A percentile compares a stretch with the other conserved stretches of the same genome.
These are phyloP conservation scores for Boletus subluridellus DNA, from an alignment of 1,284 basidiomycete species.

Conservation along the genomic window DNA sequence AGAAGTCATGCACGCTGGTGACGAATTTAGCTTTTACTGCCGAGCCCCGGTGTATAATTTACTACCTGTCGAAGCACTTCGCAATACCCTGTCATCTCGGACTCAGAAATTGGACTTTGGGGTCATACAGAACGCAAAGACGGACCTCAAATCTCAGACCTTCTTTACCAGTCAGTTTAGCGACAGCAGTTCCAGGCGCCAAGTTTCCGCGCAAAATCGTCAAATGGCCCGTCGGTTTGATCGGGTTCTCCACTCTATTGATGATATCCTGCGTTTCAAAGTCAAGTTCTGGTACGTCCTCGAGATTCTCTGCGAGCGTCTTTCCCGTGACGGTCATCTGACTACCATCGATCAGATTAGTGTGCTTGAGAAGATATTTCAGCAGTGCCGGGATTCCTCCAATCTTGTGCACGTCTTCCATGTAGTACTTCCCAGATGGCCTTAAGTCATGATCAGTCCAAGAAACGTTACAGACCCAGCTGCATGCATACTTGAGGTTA, in stretches of 20 bases:
- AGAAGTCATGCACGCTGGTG: conserved; percentile 75
- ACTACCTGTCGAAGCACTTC: conserved; percentile 71
- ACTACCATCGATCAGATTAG: conserved; percentile 84
- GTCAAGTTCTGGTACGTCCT: conserved; percentile 71
- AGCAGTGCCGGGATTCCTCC: conserved; percentile 83
- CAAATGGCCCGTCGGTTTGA: conserved; percentile 91
- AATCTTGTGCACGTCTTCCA: conserved; percentile 93
- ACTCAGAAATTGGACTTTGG: conserved; percentile 6
- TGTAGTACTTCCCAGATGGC: conserved; percentile 91
- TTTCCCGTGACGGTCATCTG: conserved; percentile 93
- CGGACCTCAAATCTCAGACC: conserved; percentile 79
- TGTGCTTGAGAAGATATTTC: conserved; percentile 86
- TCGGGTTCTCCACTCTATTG: conserved; percentile 73
- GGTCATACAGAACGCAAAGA: neutral
- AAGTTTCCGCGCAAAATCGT: conserved; percentile 90
- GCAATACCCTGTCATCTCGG: conserved; percentile 53
- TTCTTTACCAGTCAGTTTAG: conserved; percentile 97
- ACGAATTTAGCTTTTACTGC: conserved; percentile 1
- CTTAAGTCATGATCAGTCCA: conserved; percentile 35
- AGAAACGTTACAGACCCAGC: neutral
- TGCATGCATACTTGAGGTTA: conserved; percentile 69
- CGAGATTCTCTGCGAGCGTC: conserved; percentile 89
- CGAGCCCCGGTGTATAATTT: neutral
- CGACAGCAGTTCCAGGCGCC: conserved; percentile 87
- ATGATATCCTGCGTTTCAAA: conserved; percentile 85